These are phyloP conservation scores for Byssochlamys sp. DNA, from an alignment of 2,329 filamentous ascomycete genomes.

Conservation along the genomic window DNA sequence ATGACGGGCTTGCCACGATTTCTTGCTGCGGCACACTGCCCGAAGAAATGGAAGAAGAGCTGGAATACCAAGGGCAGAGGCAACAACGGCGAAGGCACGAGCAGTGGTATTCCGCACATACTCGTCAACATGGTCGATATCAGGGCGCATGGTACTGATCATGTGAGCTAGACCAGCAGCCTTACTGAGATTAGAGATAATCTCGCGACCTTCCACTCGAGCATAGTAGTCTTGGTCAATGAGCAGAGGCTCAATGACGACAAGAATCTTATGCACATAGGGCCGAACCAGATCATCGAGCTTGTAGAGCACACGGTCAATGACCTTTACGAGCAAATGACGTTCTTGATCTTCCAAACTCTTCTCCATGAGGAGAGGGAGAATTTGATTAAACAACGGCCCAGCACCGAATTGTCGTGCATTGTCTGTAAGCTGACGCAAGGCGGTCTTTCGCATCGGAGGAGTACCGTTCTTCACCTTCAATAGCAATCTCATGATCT, in stretches of 20 bases:
- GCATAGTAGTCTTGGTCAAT: conserved; percentile 99
- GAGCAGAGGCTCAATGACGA: conserved; percentile 96
- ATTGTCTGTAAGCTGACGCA: conserved; percentile 95
- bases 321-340: conserved; percentile 96
- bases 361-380: conserved; percentile 96
- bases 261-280: conserved; percentile 94
- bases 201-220: conserved; percentile 92
- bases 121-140: conserved; percentile 96
- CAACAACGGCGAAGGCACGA: conserved; percentile 91
- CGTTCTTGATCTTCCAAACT: conserved; percentile 95
- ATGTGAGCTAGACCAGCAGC: conserved; percentile 94
- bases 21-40: conserved; percentile 94
- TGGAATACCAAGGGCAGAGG: conserved; percentile 89
- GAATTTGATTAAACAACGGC: conserved; percentile 90
- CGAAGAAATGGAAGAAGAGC: conserved; percentile 88
- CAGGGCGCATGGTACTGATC: conserved; percentile 98
- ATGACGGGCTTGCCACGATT: conserved; percentile 96
- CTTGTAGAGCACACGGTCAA: conserved; percentile 96
- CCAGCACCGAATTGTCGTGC: conserved; percentile 91
- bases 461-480: conserved; percentile 99
- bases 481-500: conserved; percentile 91
- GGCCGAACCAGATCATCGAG: conserved; percentile 91
- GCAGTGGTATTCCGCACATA: conserved; percentile 98
- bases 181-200: conserved; percentile 95
- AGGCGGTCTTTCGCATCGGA: conserved; percentile 94